phyloP scores from a whole-genome alignment of 1,139 yeast species.

The Protomyces macrosporus region DNA sequence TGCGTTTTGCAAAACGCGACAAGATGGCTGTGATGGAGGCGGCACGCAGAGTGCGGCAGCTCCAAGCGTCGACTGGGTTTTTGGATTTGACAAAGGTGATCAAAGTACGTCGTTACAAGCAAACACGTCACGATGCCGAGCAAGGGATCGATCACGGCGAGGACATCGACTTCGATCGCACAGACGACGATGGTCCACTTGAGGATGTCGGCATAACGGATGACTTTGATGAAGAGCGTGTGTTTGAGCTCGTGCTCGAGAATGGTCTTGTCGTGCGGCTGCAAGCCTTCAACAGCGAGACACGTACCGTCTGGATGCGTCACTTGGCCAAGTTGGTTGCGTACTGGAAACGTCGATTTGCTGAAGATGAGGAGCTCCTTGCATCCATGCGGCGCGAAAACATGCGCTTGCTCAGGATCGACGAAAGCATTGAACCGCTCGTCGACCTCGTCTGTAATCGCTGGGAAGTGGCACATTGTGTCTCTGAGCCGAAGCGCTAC shows the following conservation, averaged over 20 bases:
- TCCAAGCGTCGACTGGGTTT: conserved; percentile 56
- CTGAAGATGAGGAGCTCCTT: conserved; percentile 44
- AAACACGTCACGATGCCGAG: conserved; percentile 26
- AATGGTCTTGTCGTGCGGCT: conserved; percentile 50
- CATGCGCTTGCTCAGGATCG: conserved; percentile 46
- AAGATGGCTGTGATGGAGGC: conserved; percentile 55
- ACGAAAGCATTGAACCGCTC: conserved; percentile 56
- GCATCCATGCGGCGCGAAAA: conserved; percentile 47
- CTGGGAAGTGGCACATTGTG: conserved; percentile 54
- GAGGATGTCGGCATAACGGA: conserved; percentile 42
- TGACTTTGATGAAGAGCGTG: conserved; percentile 37
- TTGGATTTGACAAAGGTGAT: conserved; percentile 55
- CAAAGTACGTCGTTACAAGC: conserved; percentile 38
- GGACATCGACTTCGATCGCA: conserved; percentile 6
- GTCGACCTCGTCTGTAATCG: conserved; percentile 48
- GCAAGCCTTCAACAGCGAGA: conserved; percentile 50
- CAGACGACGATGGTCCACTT: conserved; percentile 24
- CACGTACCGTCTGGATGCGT: conserved; percentile 63
- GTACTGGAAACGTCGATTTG: conserved; percentile 57
- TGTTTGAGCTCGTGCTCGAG: conserved; percentile 51
- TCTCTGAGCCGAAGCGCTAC: conserved; percentile 51
- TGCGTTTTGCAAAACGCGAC: conserved; percentile 52
- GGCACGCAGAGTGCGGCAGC: conserved; percentile 54
- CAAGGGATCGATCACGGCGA: conserved; percentile 46
- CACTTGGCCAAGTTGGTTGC: conserved; percentile 45